Percentiles rank a stretch among this genome's conserved stretches.
phyloP scores from a whole-genome alignment of 1,139 yeast genomes.

The Nadsonia commutata region DNA sequence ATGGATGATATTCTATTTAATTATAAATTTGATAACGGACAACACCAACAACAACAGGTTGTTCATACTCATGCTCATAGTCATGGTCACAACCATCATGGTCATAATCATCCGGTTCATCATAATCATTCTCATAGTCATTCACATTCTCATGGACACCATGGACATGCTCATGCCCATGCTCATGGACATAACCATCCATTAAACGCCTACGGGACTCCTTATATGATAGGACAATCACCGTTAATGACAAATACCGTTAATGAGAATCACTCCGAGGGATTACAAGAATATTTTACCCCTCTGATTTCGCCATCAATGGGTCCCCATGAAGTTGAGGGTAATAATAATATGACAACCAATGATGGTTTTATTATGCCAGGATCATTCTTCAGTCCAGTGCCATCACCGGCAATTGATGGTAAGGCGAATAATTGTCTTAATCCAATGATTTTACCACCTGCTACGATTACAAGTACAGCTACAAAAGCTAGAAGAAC shows the following conservation, averaged over 20 bases:
- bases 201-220: constrained; percentile 2
- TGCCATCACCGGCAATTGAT: not conserved
- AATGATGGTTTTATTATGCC: constrained; percentile 7
- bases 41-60: too few species aligned
- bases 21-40: not conserved
- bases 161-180: not conserved
- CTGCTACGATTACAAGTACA: not conserved
- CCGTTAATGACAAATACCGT: too few species aligned
- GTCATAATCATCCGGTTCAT: not conserved
- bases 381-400: not conserved
- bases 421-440: not conserved
- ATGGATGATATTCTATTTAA: not conserved
- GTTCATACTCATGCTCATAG: not conserved
- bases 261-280: constrained; percentile 2
- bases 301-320: constrained; percentile 1
- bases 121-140: not conserved
- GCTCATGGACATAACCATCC: not conserved
- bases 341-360: constrained; percentile 5
- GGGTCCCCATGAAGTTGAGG: constrained; percentile 4
- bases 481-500: not conserved
- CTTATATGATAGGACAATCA: constrained; percentile 3
- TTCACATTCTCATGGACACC: not conserved
- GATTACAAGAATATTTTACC: constrained; percentile 1
- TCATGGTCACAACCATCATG: not conserved
- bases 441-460: not conserved